These are phyloP conservation scores for Scalesia atractyloides DNA, from an alignment of 129 eudicot species.

Conservation along the genomic window DNA sequence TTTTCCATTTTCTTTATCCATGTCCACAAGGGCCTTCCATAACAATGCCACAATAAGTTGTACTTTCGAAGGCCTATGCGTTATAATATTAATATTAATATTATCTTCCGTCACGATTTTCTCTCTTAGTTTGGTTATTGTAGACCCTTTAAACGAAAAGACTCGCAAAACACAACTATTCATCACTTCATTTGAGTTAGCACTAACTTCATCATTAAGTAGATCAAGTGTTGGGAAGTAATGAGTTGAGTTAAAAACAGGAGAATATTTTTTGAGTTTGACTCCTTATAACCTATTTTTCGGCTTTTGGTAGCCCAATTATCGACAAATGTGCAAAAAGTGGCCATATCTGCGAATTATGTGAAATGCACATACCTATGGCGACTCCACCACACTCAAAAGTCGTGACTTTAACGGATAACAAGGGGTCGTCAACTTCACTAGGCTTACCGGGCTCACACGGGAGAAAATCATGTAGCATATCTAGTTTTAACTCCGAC, in stretches of 20 bases:
- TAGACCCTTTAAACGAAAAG: constrained; percentile 17
- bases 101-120: not conserved
- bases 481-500: not conserved
- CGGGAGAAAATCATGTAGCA: constrained; percentile 18
- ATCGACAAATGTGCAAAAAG: constrained; percentile 10
- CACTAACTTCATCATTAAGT: not conserved
- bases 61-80: constrained; percentile 6
- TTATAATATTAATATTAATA: not conserved
- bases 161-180: not conserved
- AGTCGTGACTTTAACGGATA: constrained; percentile 20
- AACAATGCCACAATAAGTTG: constrained; percentile 28
- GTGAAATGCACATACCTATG: constrained; percentile 20
- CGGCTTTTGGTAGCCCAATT: constrained; percentile 27
- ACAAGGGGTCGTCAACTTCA: constrained; percentile 27
- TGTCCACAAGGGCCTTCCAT: constrained; percentile 22
- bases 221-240: constrained; percentile 10
- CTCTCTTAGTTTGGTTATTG: constrained; percentile 11
- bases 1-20: constrained; percentile 17
- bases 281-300: not conserved
- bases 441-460: constrained; percentile 25
- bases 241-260: not conserved
- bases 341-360: constrained; percentile 18
- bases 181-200: too few species aligned
- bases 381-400: constrained; percentile 29
- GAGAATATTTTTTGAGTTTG: too few species aligned